Base-by-base conservation (phyloP, 495 filamentous ascomycete species). In the Penicillium angulare region DNA sequence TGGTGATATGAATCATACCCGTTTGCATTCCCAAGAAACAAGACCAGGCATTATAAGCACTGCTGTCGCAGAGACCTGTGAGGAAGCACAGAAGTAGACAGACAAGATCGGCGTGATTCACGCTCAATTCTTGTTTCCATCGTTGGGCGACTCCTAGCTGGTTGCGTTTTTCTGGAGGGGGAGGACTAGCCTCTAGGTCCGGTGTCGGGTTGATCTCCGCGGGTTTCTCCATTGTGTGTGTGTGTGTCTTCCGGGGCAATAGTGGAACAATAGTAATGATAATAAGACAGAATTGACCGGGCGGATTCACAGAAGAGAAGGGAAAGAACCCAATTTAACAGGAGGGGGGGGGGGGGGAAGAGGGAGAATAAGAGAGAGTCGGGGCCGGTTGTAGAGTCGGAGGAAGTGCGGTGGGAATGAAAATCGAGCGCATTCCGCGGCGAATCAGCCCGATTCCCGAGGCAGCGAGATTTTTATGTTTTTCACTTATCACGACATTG, bases 11-110 rank as follows among this genome's bases (percentile, higher is more conserved):
- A 35, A 12, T 77, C 61, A 74, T 82, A 56, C 82, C 82, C 1
- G 82, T 85, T 58, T 86, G 82, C 81, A 85, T 85, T 33, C 77
- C 79, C 38, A 83, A 66, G 61, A 86, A 86, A 50, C 78, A 81
- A 21, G 73, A 75, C 69, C 80, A 83, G 34, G 80, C 79, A 64
- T 82, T 83, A 68, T 81, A 85, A 48, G 80, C 74, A 51, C 74
- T 75, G 63, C 77, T 79, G 61, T 86, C 82, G 59, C 79, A 82
- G 22, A 86, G 69, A 2, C 82, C 82, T 0, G 81, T 81, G 15
- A 79, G 68, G 34, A 81, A 71, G 53, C 77, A 83, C 50, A 79
- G 76, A 10, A 79, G 57, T 26, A 85, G 67, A 59, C 83, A 73
- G 17, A 81, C 65, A 5, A 78, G 52, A 59, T 82, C 80, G 20